phyloP scores from a whole-genome alignment of 2,329 filamentous ascomycete species.

The Daldinia eschscholtzii region DNA sequence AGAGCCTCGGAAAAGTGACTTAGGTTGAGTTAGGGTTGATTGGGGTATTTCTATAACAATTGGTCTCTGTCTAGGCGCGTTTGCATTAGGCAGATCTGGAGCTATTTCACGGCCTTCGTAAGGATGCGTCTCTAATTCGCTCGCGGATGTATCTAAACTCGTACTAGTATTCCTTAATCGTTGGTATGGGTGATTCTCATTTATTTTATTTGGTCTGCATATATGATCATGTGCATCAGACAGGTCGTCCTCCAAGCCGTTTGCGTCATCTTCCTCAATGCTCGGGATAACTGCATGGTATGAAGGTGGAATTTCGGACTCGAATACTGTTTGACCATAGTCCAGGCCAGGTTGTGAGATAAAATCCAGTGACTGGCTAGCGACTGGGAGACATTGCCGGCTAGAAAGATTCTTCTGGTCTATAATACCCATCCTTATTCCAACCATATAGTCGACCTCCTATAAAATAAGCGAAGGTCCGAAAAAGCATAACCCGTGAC shows the following conservation, averaged over 20 bases:
- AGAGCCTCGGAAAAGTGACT: constrained; percentile 49
- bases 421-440: constrained; percentile 1
- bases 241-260: not conserved
- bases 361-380: not conserved
- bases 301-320: not conserved
- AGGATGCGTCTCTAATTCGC: constrained; percentile 7
- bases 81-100: constrained; percentile 14
- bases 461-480: not conserved
- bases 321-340: not conserved
- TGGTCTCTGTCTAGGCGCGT: constrained; percentile 14
- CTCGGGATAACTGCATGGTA: not conserved
- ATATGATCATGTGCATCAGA: not conserved
- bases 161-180: not conserved
- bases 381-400: not conserved
- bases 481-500: not conserved
- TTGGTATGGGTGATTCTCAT: not conserved
- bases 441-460: not conserved
- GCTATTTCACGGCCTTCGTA: constrained; percentile 11
- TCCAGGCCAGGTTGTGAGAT: not conserved
- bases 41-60: constrained; percentile 40
- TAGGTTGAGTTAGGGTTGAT: constrained; percentile 44
- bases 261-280: not conserved
- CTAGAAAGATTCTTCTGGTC: not conserved
- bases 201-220: not conserved
- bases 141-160: constrained; percentile 7